A percentile compares a stretch with the other conserved stretches of the same genome.
Evolutionary conservation across 2,329 filamentous ascomycete species (phyloP).

Genomic region (Aureobasidium vineae): DNA sequence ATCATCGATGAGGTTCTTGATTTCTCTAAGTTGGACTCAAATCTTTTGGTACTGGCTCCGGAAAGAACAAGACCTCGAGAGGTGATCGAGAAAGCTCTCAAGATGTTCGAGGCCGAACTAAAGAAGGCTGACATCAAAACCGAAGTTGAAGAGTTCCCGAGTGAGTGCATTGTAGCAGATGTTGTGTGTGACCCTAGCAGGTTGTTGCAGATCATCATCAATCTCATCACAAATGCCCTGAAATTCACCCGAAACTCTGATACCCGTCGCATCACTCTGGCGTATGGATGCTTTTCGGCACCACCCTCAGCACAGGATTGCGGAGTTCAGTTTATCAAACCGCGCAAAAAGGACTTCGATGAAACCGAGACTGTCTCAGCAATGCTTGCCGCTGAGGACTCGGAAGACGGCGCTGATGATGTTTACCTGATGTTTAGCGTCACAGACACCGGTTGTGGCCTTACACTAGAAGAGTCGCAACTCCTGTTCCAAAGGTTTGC

Average conservation of each 20-base stretch:
- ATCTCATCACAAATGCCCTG: constrained; percentile 34
- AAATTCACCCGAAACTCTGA: constrained; percentile 34
- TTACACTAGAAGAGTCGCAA: constrained; percentile 37
- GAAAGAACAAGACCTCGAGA: constrained; percentile 28
- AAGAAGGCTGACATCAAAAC: constrained; percentile 34
- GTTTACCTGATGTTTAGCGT: constrained; percentile 41
- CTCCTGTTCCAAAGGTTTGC: constrained; percentile 65
- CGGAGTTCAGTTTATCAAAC: constrained; percentile 38
- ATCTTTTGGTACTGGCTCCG: constrained; percentile 39
- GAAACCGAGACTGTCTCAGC: background rate
- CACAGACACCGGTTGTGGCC: constrained; percentile 41
- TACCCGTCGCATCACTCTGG: constrained; percentile 41
- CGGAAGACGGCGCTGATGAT: constrained; percentile 37
- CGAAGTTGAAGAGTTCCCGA: constrained; percentile 29
- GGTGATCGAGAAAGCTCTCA: constrained; percentile 34
- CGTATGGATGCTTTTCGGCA: constrained; percentile 38
- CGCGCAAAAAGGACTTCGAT: constrained; percentile 27
- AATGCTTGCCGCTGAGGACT: constrained; percentile 32
- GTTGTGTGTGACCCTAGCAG: constrained; percentile 33
- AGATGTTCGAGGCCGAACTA: constrained; percentile 39
- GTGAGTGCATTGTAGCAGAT: constrained; percentile 36
- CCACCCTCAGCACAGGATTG: constrained; percentile 37
- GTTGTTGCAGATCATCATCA: constrained; percentile 34
- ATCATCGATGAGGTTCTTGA: constrained; percentile 51
- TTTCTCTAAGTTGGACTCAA: constrained; percentile 47